Conservation (phyloP, 192 early-diverging fungal genomes). For the Phycomyces blakesleeanus region DNA sequence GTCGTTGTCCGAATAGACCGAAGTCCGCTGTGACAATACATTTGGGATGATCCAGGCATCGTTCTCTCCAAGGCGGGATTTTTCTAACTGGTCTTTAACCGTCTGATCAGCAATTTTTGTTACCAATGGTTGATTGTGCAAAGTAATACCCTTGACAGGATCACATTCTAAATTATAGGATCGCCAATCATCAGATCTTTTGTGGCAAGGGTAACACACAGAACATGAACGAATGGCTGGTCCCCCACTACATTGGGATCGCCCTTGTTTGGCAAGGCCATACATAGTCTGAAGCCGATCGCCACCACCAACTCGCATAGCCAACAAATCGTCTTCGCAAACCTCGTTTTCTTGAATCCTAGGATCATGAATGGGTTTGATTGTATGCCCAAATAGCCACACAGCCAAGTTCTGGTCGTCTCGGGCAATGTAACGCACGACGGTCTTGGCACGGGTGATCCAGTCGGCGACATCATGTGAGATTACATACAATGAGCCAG, state of each 20-base stretch:
- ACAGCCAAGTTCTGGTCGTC: constrained; percentile 55
- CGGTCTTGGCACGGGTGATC: constrained; percentile 36
- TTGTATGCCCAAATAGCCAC: constrained; percentile 53
- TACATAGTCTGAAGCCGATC: not conserved
- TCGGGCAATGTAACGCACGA: constrained; percentile 43
- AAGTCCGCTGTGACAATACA: constrained; percentile 44
- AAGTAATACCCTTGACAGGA: constrained; percentile 43
- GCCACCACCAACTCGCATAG: constrained; percentile 41
- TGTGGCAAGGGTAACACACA: constrained; percentile 53
- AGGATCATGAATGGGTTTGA: constrained; percentile 50
- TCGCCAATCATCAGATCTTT: constrained; percentile 44
- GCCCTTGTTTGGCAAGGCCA: not conserved
- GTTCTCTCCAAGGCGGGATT: constrained; percentile 28
- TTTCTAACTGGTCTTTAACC: constrained; percentile 23
- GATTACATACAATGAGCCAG: constrained; percentile 52
- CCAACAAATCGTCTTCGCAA: constrained; percentile 57
- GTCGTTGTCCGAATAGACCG: constrained; percentile 53
- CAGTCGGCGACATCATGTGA: constrained; percentile 46
- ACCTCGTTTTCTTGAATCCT: constrained; percentile 52
- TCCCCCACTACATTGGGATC: constrained; percentile 24
- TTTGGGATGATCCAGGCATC: constrained; percentile 55
- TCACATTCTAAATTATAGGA: constrained; percentile 51
- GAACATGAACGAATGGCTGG: constrained; percentile 38
- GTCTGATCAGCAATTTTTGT: constrained; percentile 10
- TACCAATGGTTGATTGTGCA: constrained; percentile 16